These are phyloP conservation scores for Aurifilum marmelostoma DNA, from an alignment of 2,329 filamentous ascomycete species.

Conservation along the genomic window DNA sequence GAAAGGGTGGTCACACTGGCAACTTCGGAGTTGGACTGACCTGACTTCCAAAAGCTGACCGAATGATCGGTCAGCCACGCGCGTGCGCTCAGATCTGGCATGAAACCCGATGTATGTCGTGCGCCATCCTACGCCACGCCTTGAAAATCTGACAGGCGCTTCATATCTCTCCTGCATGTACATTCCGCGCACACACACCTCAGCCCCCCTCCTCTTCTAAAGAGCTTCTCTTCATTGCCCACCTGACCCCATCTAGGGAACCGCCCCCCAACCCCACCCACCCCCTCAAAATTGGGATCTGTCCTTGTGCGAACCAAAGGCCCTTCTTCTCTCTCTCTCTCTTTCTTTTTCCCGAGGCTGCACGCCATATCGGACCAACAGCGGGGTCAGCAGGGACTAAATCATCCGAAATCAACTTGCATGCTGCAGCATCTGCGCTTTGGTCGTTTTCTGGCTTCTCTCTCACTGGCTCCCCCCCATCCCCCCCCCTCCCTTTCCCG, in stretches of 20 bases:
- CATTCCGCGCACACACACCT: background rate
- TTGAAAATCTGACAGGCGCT: background rate
- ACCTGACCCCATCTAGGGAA: constrained; percentile 4
- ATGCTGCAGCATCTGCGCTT: constrained; percentile 15
- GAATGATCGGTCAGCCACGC: background rate
- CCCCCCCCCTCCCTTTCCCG: background rate
- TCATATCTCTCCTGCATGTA: background rate
- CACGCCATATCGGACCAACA: constrained; percentile 2
- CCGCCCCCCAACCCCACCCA: too few species aligned
- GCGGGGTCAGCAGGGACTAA: constrained; percentile 13
- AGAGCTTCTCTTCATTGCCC: background rate
- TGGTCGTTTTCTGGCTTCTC: background rate
- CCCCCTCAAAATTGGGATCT: constrained; percentile 15
- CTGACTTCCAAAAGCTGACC: background rate
- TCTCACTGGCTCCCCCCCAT: background rate
- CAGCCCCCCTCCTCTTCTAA: background rate
- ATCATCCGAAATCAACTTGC: constrained; percentile 23
- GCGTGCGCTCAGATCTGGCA: constrained; percentile 4
- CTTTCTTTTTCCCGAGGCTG: constrained; percentile 6
- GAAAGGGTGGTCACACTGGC: background rate
- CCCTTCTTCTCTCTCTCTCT: background rate
- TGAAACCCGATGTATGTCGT: constrained; percentile 8
- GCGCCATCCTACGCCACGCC: background rate
- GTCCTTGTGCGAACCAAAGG: constrained; percentile 21
- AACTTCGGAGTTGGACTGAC: background rate